Evolutionary conservation across 2,329 filamentous ascomycete genomes (phyloP).

Genomic region (Blastomyces percursus): DNA sequence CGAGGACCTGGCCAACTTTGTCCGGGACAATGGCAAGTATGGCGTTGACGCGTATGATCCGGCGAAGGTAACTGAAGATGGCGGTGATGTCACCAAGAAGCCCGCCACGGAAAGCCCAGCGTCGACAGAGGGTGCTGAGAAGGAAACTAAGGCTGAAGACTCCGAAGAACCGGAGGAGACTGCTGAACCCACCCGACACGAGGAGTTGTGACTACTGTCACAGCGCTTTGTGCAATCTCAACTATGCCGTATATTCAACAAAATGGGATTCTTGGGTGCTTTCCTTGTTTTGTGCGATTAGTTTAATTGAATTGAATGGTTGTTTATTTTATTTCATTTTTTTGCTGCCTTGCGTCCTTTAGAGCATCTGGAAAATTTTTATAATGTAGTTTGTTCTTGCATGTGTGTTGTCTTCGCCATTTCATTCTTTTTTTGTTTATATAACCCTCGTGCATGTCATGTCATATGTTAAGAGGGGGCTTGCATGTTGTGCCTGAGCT

Average conservation of each 20-base stretch:
- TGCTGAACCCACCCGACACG: conserved; percentile 23
- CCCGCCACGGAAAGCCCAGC: conserved; percentile 19
- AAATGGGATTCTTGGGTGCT: background rate
- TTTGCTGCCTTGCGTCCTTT: background rate
- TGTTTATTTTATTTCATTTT: too few species aligned
- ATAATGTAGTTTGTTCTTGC: background rate
- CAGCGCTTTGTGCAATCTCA: background rate
- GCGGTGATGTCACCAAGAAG: conserved; percentile 19
- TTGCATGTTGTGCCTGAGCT: background rate
- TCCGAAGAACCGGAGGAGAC: conserved; percentile 13
- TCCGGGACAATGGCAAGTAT: conserved; percentile 91
- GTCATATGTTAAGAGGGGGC: background rate
- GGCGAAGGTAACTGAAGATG: conserved; percentile 42
- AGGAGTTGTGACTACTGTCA: conserved; percentile 28
- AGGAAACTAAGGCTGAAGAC: background rate
- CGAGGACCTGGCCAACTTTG: conserved; percentile 83
- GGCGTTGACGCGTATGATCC: conserved; percentile 57
- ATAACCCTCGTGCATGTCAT: background rate
- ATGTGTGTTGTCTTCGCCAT: background rate
- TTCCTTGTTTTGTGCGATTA: background rate
- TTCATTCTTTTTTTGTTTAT: background rate
- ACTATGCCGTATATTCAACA: background rate
- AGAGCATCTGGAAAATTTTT: background rate
- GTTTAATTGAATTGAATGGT: background rate
- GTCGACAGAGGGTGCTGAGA: conserved; percentile 13